These are phyloP conservation scores for Aspergillus egyptiacus DNA, from an alignment of 495 filamentous ascomycete genomes.

Conservation along the genomic window DNA sequence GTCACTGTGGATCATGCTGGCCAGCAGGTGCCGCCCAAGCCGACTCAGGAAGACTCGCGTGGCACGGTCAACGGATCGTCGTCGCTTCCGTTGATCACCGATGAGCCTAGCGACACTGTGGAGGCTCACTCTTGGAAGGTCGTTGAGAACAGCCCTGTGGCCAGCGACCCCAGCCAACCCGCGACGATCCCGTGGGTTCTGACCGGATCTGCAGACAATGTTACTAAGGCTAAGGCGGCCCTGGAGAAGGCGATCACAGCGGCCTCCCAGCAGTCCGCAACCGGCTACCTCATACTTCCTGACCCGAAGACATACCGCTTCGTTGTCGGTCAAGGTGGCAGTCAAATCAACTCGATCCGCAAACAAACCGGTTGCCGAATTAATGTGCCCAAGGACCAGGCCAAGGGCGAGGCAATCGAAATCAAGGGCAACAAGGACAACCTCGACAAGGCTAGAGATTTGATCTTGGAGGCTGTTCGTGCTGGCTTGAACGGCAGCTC, in stretches of 20 bases:
- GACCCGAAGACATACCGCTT: conserved; percentile 85
- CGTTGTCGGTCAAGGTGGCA: conserved; percentile 83
- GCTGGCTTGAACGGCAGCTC: conserved; percentile 31
- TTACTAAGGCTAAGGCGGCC: conserved; percentile 68
- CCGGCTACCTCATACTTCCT: conserved; percentile 82
- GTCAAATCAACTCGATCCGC: conserved; percentile 85
- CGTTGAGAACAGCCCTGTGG: conserved; percentile 48
- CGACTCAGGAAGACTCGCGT: conserved; percentile 38
- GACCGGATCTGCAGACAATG: conserved; percentile 64
- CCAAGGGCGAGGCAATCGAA: conserved; percentile 77
- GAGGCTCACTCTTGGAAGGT: conserved; percentile 76
- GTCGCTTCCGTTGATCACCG: conserved; percentile 80
- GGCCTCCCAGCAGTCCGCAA: conserved; percentile 63
- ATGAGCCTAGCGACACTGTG: conserved; percentile 56
- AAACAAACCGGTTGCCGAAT: conserved; percentile 89
- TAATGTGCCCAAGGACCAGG: conserved; percentile 78
- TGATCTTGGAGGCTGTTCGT: conserved; percentile 76
- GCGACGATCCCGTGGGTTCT: conserved; percentile 90
- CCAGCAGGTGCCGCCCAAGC: conserved; percentile 63
- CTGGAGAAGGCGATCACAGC: conserved; percentile 65
- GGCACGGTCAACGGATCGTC: conserved; percentile 41
- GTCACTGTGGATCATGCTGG: conserved; percentile 89
- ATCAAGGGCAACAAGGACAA: conserved; percentile 72
- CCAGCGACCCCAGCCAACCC: conserved; percentile 42
- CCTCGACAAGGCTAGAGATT: conserved; percentile 78